Evolutionary conservation across 2,329 filamentous ascomycete species (phyloP).

Genomic region (Trichoderma asperellum): DNA sequence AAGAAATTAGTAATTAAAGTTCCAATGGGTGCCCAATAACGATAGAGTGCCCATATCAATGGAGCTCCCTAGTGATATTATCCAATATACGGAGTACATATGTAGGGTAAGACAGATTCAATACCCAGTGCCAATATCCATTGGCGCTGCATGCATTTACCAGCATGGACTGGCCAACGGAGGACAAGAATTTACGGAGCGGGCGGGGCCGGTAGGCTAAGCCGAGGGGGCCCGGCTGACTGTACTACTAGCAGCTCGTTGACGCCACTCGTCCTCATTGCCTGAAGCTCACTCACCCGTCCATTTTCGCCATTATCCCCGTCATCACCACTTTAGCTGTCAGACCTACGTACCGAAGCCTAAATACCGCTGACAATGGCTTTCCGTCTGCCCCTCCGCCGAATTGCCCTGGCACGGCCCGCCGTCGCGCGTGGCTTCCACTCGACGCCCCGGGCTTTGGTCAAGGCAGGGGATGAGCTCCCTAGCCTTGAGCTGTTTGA

Average conservation of each 20-base stretch:
- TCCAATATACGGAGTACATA: not conserved
- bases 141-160: not conserved
- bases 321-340: not conserved
- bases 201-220: slow-evolving; percentile 17
- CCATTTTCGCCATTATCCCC: not conserved
- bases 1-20: not conserved
- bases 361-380: slow-evolving; percentile 39
- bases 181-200: not conserved
- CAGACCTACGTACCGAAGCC: not conserved
- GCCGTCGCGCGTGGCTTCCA: slow-evolving; percentile 59
- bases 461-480: slow-evolving; percentile 79
- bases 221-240: slow-evolving; percentile 23
- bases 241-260: slow-evolving; percentile 17
- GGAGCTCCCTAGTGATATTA: not conserved
- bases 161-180: not conserved
- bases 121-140: not conserved
- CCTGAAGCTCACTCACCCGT: slow-evolving; percentile 8
- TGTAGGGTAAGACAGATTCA: not conserved
- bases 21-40: not conserved
- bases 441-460: slow-evolving; percentile 62
- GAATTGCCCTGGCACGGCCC: slow-evolving; percentile 40
- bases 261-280: slow-evolving; percentile 18
- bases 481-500: slow-evolving; percentile 80
- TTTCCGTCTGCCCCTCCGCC: slow-evolving; percentile 44
- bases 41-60: not conserved